Evolutionary conservation across 345 rosid genomes (phyloP), one percentile per base, ranked within the genome.

Genomic region (Brassica juncea): DNA sequence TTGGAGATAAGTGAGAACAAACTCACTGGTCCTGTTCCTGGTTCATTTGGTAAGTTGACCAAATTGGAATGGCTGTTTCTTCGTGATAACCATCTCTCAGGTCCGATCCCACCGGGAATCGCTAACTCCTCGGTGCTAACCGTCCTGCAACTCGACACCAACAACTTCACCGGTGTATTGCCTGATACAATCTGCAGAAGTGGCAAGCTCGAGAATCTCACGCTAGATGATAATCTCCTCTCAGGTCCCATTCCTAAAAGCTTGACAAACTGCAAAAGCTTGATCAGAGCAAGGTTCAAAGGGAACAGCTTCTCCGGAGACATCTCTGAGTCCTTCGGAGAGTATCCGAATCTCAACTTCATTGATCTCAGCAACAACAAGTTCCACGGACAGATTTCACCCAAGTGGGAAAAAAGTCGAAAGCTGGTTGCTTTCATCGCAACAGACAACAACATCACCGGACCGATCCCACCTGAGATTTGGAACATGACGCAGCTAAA

Each of bases 101-200:
- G 86, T 60, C 60, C 84, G 3, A 75, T 84, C 62, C 86, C 86
- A 30, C 79, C 66, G 8, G 84, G 84, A 52, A 21, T 81, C 21
- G 85, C 81, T 9, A 80, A 83, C 61, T 79, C 82, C 68, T 75
- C 83, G 14, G 57, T 30, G 49, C 67, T 85, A 8, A 27, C 62
- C 3, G 83, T 79, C 30, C 71, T 87, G 70, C 84, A 82, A 60
- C 79, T 87, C 54, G 63, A 72, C 74, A 11, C 80, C 74, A 85
- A 85, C 84, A 52, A 47, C 39, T 82, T 83, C 62, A 75, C 67
- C 6, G 86, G 88, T 23, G 58, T 61, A 61, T 77, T 87, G 66
- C 88, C 90, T 61, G 74, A 80, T 9, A 70, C 84, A 28, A 80
- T 85, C 69, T 83, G 88, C 19, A 74, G 35, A 62, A 74, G 86